Evolutionary conservation across 2,329 filamentous ascomycete genomes (phyloP).

Genomic region (Helotiales sp.): DNA sequence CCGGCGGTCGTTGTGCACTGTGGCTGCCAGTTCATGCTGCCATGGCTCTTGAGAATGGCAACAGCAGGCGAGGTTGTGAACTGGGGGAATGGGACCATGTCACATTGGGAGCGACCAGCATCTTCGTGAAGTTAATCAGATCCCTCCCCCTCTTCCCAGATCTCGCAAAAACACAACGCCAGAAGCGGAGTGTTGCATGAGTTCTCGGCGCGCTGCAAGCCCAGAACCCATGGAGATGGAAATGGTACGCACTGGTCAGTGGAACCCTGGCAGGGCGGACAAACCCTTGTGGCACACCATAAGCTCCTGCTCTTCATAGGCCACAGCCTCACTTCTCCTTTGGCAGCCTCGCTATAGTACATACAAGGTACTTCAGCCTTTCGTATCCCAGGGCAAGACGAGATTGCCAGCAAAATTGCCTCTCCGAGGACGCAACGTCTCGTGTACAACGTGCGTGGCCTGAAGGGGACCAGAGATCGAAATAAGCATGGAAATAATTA

Average conservation of each 20-base stretch:
- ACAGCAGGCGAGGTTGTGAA: not conserved
- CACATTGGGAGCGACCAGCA: not conserved
- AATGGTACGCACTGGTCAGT: slow-evolving; percentile 19
- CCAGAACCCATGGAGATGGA: slow-evolving; percentile 18
- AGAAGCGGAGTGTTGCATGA: not conserved
- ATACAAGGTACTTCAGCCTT: slow-evolving; percentile 9
- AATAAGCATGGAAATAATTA: not conserved
- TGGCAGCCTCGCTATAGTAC: slow-evolving; percentile 3
- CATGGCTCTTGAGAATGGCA: not conserved
- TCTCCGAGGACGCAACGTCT: not conserved
- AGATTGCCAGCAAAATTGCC: not conserved
- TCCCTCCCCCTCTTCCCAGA: not conserved
- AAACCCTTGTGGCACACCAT: slow-evolving; percentile 3
- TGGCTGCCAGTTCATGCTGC: not conserved
- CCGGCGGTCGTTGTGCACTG: not conserved
- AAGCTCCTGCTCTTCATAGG: not conserved
- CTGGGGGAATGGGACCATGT: not conserved
- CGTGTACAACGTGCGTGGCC: not conserved
- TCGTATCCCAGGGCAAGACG: not conserved
- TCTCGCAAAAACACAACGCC: not conserved
- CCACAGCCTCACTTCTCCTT: not conserved
- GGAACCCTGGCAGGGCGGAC: slow-evolving; percentile 13
- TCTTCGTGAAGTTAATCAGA: not conserved
- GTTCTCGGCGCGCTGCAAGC: slow-evolving; percentile 4
- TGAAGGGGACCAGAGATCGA: not conserved